Evolutionary conservation across 2,329 filamentous ascomycete species (phyloP), one percentile per base, ranked within the genome.

Genomic region (Apiospora koreana): DNA sequence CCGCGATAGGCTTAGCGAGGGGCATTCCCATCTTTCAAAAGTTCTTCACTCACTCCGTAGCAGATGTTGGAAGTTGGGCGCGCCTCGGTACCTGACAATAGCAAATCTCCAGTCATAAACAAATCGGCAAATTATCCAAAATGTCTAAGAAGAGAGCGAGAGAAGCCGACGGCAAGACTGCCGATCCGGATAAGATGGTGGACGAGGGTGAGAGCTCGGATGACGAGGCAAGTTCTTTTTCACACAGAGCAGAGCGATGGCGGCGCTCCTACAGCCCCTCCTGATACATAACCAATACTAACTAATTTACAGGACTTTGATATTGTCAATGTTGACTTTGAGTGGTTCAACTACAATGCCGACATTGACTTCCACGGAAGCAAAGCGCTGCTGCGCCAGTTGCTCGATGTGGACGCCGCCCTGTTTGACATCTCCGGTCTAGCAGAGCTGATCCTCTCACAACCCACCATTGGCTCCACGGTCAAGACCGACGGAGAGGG

Each of bases 401-500:
- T 99, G 54, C 91, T 99, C 80, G 96, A 98, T 81, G 89, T 93
- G 69, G 96, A 99, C 83, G 88, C 92, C 65, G 88, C 92, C 71
- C 86, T 97, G 41, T 94, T 98, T 84, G 92, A 98, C 81, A 88
- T 98, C 75, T 97, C 94, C 7, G 92, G 89, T 8, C 88, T 99
- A 67, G 88, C 94, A 43, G 94, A 98, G 80, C 83, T 98, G 73
- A 93, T 99, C 76, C 85, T 98, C 68, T 91, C 92, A 65, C 95
- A 99, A 81, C 91, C 93, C 12, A 89, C 93, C 25, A 90, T 99
- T 64, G 96, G 96, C 69, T 97, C 94, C 14, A 98, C 95, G 0
- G 94, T 98, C 75, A 99, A 99, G 83, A 93, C 96, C n/a, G 95
- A 98, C 76, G 94, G 95, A 76, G 94, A 96, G 78, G 94, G 95